Evolutionary conservation across 1,284 basidiomycete genomes (phyloP), one percentile per base, ranked within the genome.

Genomic region (Melampsora americana): DNA sequence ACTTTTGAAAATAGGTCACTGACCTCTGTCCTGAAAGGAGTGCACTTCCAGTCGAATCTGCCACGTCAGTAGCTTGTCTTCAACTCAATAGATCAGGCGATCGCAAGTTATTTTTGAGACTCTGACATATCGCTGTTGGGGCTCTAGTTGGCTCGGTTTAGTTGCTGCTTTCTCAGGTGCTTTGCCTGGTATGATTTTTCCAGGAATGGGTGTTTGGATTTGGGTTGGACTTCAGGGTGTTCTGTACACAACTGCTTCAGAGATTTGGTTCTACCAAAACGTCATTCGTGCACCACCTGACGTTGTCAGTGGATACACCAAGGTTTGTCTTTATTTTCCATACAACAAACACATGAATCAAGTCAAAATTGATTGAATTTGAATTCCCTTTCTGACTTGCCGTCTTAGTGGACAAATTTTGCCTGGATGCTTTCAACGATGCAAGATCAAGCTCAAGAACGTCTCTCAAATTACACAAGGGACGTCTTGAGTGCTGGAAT

Each of bases 231-330:
- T 76, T 0, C 74, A 76, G 65, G 74, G 74, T 16, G 60, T 69
- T 42, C 67, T 76, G 14, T 69, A 62, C 14, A 76, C 74, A n/a
- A 76, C 74, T 56, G 56, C 67, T 23, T 69, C 74, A 76, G 74
- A 76, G 44, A 56, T 76, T 23, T 69, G 74, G 66, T 69, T 76
- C 32, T 76, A 50, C 14, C 67, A 69, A 23, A 76, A 76, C 39
- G 50, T 65, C 16, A 69, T 76, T 39, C 39, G 74, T 30, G 60
- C 74, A 50, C 66, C 74, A 61, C 67, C 74, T 62, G 74, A 76
- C 69, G 67, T 76, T 30, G 56, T 60, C 20, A 76, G 74, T 69
- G 74, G 74, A 23, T 76, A 76, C 50, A 76, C 66, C 4, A 76
- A 62, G 48, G 74, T 76, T n/a, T 39, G 66, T 23, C 4, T 35